Base-by-base conservation (phyloP, 2,329 filamentous ascomycete species). In the Clonostachys rosea region DNA sequence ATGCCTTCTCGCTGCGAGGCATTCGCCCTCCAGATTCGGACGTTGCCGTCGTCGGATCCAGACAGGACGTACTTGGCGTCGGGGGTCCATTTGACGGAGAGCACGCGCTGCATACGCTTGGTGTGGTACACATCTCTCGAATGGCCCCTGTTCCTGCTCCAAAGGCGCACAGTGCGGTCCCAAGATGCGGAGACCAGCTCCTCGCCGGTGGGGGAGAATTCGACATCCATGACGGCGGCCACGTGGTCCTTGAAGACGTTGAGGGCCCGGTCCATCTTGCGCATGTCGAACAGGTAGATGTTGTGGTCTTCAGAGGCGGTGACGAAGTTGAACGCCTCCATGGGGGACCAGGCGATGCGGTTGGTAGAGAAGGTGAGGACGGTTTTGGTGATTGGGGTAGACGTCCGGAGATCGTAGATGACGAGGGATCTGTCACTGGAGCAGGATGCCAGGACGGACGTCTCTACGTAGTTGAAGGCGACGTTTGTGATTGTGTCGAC, bases 91-190 rank as follows among this genome's bases (percentile, higher is more conserved):
- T 81, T 82, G 43, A 84, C 84, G 10, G 86, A 85, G 71, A 95
- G 95, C 47, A 96, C 91, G 56, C 92, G 82, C 73, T 97, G 92
- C 92, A 96, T 96, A 53, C 94, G 84, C 70, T 96, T 95, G 16
- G 94, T 97, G 73, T 97, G 91, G 69, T 97, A 99, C 43, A 96
- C 84, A 61, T 99, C 94, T 56, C 91, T 80, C 13, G 88, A 91
- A 67, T 94, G 89, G 20, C 92, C 92, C 51, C 85, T 75, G 54
- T 85, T 81, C 48, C 88, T 80, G 62, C 83, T 83, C 88, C 91
- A 97, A 44, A 97, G 73, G 44, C 94, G 83, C 45, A 99, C 76
- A 5, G 90, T 96, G 51, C 91, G 84, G 79, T 90, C 52, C 69
- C 94, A 95, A 1, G 87, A 91, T 6, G 89, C 94, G 13, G 86